These are phyloP conservation scores for Creolimax fragrantissima DNA, from an alignment of 78 protist genomes.

Conservation along the genomic window DNA sequence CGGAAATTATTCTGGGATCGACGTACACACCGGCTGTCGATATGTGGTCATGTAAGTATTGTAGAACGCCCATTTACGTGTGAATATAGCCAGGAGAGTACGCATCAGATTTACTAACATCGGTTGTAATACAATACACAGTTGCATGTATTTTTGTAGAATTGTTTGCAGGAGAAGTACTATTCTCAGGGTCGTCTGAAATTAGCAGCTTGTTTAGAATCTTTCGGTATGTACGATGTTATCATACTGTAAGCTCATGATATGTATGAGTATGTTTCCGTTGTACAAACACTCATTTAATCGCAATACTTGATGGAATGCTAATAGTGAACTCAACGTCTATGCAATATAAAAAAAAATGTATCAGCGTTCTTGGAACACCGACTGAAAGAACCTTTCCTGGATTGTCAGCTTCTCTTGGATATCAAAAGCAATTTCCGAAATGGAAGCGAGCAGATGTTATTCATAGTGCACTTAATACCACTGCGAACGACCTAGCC, in stretches of 20 bases:
- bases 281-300: too few relatives aligned
- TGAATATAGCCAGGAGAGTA: too few relatives aligned
- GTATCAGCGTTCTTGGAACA: conserved; percentile 24
- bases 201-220: conserved; percentile 84
- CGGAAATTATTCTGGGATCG: conserved; percentile 64
- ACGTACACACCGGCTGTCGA: conserved; percentile 77
- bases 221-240: conserved; percentile 52
- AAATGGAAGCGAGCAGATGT: neutral
- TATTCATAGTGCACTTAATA: neutral
- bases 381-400: neutral
- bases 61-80: too few relatives aligned
- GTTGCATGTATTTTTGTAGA: conserved; percentile 95
- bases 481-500: neutral
- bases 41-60: conserved; percentile 57
- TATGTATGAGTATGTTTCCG: too few relatives aligned
- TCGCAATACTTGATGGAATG: too few relatives aligned
- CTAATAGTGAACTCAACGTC: too few relatives aligned
- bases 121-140: neutral
- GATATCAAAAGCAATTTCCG: neutral
- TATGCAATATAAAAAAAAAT: too few relatives aligned
- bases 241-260: too few relatives aligned
- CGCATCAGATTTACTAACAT: too few relatives aligned
- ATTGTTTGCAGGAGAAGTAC: conserved; percentile 63
- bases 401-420: neutral
- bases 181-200: conserved; percentile 87